phyloP scores from a whole-genome alignment of 257 asterid species.

The Ajuga chamaepitys region DNA sequence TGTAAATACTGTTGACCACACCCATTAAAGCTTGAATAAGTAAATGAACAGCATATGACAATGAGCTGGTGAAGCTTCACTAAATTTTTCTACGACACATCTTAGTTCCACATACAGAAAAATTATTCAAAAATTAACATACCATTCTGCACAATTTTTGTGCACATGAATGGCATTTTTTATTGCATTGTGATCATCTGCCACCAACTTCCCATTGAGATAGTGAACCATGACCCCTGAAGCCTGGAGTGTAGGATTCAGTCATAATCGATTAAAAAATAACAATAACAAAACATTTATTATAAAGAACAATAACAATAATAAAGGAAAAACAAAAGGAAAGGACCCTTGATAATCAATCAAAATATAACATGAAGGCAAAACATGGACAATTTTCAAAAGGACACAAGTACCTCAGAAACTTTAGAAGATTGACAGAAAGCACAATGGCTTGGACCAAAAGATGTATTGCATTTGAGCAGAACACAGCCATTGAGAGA shows the following conservation, averaged over 20 bases:
- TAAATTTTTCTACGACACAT: background rate
- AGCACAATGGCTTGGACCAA: constrained; percentile 38
- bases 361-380: constrained; percentile 3
- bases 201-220: constrained; percentile 48
- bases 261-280: background rate
- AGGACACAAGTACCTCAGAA: constrained; percentile 50
- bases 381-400: constrained; percentile 1
- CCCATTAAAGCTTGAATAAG: background rate
- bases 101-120: background rate
- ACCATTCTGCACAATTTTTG: constrained; percentile 86
- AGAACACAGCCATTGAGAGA: constrained; percentile 17
- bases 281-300: too few species aligned
- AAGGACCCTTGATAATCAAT: background rate
- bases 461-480: constrained; percentile 30
- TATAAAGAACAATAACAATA: too few species aligned
- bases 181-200: constrained; percentile 25
- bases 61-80: background rate
- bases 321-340: background rate
- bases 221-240: constrained; percentile 78
- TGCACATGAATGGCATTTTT: constrained; percentile 52
- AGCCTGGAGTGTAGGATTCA: constrained; percentile 36
- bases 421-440: constrained; percentile 72
- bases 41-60: background rate
- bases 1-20: background rate
- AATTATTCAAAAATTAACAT: constrained; percentile 11